phyloP scores from a whole-genome alignment of 768 basidiomycete genomes.

The Suillus fuscotomentosus region DNA sequence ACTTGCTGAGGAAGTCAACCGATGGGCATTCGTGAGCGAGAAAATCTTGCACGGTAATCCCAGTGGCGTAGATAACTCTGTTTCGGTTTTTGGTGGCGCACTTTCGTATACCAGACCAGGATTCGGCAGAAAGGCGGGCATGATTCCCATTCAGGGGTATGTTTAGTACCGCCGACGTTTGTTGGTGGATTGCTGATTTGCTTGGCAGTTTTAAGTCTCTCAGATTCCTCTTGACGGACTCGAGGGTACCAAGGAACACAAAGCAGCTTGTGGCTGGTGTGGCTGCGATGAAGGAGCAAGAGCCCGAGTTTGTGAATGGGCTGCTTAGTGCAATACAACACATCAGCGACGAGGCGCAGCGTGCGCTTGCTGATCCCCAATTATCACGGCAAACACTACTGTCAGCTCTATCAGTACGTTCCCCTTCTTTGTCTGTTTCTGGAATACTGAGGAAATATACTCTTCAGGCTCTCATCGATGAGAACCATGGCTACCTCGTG shows the following conservation, averaged over 20 bases:
- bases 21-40: slow-evolving; percentile 92
- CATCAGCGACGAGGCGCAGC: slow-evolving; percentile 81
- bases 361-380: slow-evolving; percentile 70
- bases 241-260: slow-evolving; percentile 90
- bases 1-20: slow-evolving; percentile 80
- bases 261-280: slow-evolving; percentile 94
- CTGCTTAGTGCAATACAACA: slow-evolving; percentile 79
- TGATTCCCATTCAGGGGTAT: slow-evolving; percentile 85
- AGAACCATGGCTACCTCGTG: slow-evolving; percentile 87
- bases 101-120: slow-evolving; percentile 84
- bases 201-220: slow-evolving; percentile 80
- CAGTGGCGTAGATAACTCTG: slow-evolving; percentile 96
- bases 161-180: not conserved
- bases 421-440: slow-evolving; percentile 9
- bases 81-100: slow-evolving; percentile 90
- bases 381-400: slow-evolving; percentile 66
- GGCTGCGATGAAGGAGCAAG: slow-evolving; percentile 65
- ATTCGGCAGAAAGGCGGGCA: slow-evolving; percentile 73
- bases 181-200: slow-evolving; percentile 3
- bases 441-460: not conserved
- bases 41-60: slow-evolving; percentile 97
- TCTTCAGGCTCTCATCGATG: slow-evolving; percentile 70
- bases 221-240: slow-evolving; percentile 89
- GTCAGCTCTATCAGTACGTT: slow-evolving; percentile 65
- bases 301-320: slow-evolving; percentile 82